phyloP scores from a whole-genome alignment of 2,329 filamentous ascomycete genomes.

The Aspergillus sojae region DNA sequence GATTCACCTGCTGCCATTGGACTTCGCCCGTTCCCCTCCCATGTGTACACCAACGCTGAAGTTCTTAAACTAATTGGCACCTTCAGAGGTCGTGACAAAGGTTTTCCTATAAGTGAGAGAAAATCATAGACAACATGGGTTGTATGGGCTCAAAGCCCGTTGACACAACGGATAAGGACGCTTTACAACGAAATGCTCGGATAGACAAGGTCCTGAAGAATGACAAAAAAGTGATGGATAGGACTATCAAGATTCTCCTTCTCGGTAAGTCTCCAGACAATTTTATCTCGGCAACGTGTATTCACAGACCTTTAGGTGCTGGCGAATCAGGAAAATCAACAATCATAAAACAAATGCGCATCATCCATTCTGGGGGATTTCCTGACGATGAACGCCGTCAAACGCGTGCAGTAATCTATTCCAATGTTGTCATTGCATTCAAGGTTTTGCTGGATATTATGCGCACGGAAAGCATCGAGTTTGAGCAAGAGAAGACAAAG shows the following conservation, averaged over 20 bases:
- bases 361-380: slow-evolving; percentile 94
- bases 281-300: background rate
- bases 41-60: slow-evolving; percentile 1
- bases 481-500: slow-evolving; percentile 77
- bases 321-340: slow-evolving; percentile 96
- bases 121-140: slow-evolving; percentile 40
- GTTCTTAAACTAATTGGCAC: slow-evolving; percentile 4
- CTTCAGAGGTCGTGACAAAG: background rate
- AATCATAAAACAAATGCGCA: slow-evolving; percentile 97
- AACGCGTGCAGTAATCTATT: slow-evolving; percentile 94
- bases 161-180: slow-evolving; percentile 45
- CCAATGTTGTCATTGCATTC: slow-evolving; percentile 90
- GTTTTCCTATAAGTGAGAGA: background rate
- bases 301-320: slow-evolving; percentile 63
- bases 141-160: slow-evolving; percentile 47
- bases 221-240: slow-evolving; percentile 83
- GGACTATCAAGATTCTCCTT: slow-evolving; percentile 90
- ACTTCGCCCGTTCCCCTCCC: background rate
- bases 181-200: slow-evolving; percentile 56
- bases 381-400: slow-evolving; percentile 86
- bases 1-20: slow-evolving; percentile 16
- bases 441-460: slow-evolving; percentile 89
- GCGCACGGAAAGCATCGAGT: slow-evolving; percentile 78
- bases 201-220: slow-evolving; percentile 84
- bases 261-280: slow-evolving; percentile 65